These are phyloP conservation scores for Colletotrichum noveboracense DNA, from an alignment of 2,329 filamentous ascomycete genomes.

Conservation along the genomic window DNA sequence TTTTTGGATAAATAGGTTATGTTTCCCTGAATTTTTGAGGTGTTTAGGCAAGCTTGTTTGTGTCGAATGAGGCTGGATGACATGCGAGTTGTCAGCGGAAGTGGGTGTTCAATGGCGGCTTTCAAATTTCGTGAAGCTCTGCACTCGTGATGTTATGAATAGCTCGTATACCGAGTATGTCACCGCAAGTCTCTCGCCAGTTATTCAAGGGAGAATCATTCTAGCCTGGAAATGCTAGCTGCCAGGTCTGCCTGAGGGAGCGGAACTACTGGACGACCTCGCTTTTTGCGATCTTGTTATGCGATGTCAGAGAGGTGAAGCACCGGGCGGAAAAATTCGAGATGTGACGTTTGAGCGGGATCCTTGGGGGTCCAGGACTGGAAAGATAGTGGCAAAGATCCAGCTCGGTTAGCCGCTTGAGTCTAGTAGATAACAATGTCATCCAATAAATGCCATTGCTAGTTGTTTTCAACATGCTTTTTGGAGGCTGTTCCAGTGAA, in stretches of 20 bases:
- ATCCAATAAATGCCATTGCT: background rate
- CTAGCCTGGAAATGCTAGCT: fast-evolving
- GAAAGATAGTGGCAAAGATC: background rate
- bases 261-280: background rate
- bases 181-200: background rate
- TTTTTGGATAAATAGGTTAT: background rate
- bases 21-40: fast-evolving
- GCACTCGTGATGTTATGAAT: background rate
- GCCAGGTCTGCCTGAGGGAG: fast-evolving
- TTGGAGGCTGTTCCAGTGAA: background rate
- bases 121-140: background rate
- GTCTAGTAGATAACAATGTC: background rate
- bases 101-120: fast-evolving
- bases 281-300: background rate
- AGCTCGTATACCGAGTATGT: fast-evolving
- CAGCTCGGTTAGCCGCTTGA: background rate
- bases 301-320: background rate
- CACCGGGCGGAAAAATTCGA: background rate
- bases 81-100: background rate
- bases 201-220: background rate
- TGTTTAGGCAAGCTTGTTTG: background rate
- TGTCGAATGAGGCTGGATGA: background rate
- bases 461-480: background rate
- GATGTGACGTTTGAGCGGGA: background rate
- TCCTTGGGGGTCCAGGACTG: background rate